Percentiles rank a stretch among this genome's conserved stretches.
phyloP scores from a whole-genome alignment of 306 rosid species.

The Spatholobus suberectus region DNA sequence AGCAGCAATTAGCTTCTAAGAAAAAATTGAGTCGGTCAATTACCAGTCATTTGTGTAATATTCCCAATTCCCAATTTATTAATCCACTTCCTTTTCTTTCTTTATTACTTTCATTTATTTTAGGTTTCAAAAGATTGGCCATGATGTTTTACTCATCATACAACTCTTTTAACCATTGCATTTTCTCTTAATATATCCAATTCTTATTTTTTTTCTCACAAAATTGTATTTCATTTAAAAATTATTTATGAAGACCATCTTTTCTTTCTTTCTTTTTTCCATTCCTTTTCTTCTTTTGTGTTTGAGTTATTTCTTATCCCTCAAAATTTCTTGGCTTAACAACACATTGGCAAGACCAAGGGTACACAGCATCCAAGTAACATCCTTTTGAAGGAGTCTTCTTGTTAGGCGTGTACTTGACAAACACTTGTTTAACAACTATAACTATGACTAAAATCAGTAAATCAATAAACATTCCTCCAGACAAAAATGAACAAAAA shows the following conservation, averaged over 20 bases:
- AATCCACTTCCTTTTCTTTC: conserved; percentile 5
- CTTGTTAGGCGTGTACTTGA: background rate
- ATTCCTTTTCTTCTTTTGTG: no score
- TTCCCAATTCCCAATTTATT: background rate
- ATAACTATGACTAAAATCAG: conserved; percentile 11
- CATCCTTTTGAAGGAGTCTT: conserved; percentile 11
- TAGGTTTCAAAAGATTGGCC: conserved; percentile 15
- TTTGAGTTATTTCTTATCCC: background rate
- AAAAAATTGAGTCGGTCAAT: background rate
- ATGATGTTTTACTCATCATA: background rate
- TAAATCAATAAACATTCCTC: background rate
- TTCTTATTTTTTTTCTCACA: background rate
- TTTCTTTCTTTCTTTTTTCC: no score
- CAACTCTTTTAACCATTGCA: background rate
- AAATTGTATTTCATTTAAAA: background rate
- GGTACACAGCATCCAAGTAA: conserved; percentile 16
- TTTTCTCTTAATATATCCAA: background rate
- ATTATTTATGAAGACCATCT: no score
- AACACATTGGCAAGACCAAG: conserved; percentile 3
- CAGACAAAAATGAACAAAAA: background rate
- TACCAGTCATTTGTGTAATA: background rate
- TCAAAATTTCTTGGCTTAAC: background rate
- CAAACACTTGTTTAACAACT: conserved; percentile 3
- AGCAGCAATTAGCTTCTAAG: conserved; percentile 18
- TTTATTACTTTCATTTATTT: background rate